phyloP scores from a whole-genome alignment of 257 asterid species.

The Knoxia roxburghii region DNA sequence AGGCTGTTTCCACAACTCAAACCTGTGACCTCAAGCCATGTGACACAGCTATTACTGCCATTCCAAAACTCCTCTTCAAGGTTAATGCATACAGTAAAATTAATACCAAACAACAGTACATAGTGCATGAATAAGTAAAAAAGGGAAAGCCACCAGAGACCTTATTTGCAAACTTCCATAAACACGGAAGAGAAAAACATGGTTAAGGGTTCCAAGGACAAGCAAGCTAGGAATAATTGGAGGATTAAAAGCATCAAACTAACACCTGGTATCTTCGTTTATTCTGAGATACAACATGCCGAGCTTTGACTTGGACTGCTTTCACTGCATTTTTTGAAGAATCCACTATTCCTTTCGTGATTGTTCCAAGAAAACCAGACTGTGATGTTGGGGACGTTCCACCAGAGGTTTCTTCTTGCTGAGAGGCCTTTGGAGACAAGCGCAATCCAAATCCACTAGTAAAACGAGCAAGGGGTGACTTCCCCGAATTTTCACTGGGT shows the following conservation, averaged over 20 bases:
- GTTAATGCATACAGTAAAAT: no score
- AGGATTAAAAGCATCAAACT: constrained; percentile 10
- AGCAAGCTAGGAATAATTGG: not conserved
- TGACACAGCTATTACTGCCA: no score
- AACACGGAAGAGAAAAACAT: not conserved
- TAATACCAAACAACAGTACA: no score
- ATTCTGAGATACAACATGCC: constrained; percentile 96
- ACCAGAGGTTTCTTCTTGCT: constrained; percentile 48
- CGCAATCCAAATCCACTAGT: constrained; percentile 80
- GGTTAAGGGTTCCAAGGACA: not conserved
- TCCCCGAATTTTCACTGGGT: constrained; percentile 52
- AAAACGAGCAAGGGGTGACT: constrained; percentile 66
- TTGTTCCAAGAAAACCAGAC: constrained; percentile 70
- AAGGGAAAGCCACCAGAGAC: not conserved
- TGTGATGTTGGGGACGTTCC: constrained; percentile 58
- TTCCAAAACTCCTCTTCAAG: no score
- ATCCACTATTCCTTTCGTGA: constrained; percentile 90
- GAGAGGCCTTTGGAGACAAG: constrained; percentile 76
- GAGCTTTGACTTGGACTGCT: constrained; percentile 97
- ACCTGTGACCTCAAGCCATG: no score
- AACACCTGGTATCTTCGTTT: constrained; percentile 97
- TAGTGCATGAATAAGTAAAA: not conserved
- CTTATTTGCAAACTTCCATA: not conserved
- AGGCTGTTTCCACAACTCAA: no score
- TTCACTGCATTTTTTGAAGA: constrained; percentile 90